Percentiles rank a stretch among this genome's conserved stretches.
phyloP scores from a whole-genome alignment of 2,329 filamentous ascomycete genomes.

The Paraphoma chrysanthemicola region DNA sequence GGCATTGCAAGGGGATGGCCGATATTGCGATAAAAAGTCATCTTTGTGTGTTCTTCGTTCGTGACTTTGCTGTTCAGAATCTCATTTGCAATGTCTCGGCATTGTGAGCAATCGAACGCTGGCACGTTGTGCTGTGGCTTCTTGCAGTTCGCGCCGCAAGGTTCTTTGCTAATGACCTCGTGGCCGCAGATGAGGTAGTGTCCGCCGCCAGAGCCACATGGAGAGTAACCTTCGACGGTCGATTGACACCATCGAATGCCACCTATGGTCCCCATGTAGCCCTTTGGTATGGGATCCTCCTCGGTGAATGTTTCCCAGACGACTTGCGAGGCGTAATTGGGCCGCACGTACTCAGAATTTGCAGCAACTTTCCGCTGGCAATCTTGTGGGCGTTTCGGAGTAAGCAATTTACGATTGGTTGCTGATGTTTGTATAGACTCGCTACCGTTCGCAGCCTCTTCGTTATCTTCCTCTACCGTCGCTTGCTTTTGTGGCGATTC shows the following conservation, averaged over 20 bases:
- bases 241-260: conserved; percentile 3
- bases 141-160: conserved; percentile 21
- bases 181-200: conserved; percentile 23
- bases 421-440: not conserved
- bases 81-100: conserved; percentile 1
- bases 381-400: conserved; percentile 1
- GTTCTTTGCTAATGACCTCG: conserved; percentile 5
- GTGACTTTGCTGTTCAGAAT: conserved; percentile 6
- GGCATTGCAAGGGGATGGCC: not conserved
- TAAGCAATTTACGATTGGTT: not conserved
- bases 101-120: conserved; percentile 16
- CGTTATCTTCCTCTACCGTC: not conserved
- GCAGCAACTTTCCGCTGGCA: not conserved
- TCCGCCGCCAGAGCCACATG: conserved; percentile 2
- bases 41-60: not conserved
- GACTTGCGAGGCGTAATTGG: conserved; percentile 8
- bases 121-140: not conserved
- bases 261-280: conserved; percentile 18
- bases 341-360: not conserved
- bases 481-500: not conserved
- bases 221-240: not conserved
- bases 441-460: not conserved
- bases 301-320: conserved; percentile 12
- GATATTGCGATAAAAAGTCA: not conserved
- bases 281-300: conserved; percentile 9